phyloP scores from a whole-genome alignment of 306 rosid species.

The Prunus persica region Prunus_persica_NCBIv2 NC_034010.1:6205501-6206000 shows the following conservation, averaged over 20 bases:
- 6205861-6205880: slow-evolving; percentile 1
- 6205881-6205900: neutral
- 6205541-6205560: neutral
- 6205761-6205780: slow-evolving; percentile 86
- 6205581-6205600: neutral
- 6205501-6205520: neutral
- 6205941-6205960: neutral
- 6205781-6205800: slow-evolving; percentile 94
- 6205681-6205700: neutral
- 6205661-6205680: neutral
- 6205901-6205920: neutral
- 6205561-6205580: neutral
- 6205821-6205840: slow-evolving; percentile 94
- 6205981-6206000: neutral
- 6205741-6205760: slow-evolving; percentile 67
- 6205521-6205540: neutral
- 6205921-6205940: neutral
- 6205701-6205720: neutral
- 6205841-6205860: slow-evolving; percentile 43
- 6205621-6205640: neutral
- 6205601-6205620: neutral
- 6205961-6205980: neutral
- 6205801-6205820: slow-evolving; percentile 86
- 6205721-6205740: neutral
- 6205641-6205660: neutral